These are phyloP conservation scores for Cutaneotrichosporon cavernicola DNA, from an alignment of 1,284 basidiomycete genomes.

Conservation along the genomic window DNA sequence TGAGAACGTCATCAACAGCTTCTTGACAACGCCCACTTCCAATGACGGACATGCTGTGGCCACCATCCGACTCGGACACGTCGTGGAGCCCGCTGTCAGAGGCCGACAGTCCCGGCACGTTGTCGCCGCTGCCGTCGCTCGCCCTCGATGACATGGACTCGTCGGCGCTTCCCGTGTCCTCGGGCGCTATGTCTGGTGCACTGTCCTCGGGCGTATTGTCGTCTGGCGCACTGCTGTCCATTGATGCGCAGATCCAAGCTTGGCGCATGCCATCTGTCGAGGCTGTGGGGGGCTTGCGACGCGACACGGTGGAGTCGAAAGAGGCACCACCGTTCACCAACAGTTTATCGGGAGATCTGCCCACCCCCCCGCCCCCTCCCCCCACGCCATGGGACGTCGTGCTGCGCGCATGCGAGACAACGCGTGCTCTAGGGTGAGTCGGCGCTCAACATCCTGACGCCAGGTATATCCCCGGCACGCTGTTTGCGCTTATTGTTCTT, in stretches of 20 bases:
- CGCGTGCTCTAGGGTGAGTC: background rate
- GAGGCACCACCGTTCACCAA: too few relatives aligned
- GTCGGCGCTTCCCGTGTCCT: background rate
- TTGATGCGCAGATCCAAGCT: background rate
- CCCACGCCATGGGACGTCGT: background rate
- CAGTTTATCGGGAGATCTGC: too few relatives aligned
- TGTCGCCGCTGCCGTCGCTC: background rate
- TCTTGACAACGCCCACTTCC: background rate
- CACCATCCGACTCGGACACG: background rate
- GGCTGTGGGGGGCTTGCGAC: background rate
- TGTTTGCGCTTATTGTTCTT: background rate
- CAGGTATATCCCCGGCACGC: background rate
- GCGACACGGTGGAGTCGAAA: background rate
- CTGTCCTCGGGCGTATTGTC: background rate
- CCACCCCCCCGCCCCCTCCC: background rate
- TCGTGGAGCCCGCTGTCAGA: background rate
- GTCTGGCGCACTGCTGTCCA: background rate
- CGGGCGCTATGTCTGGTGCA: background rate
- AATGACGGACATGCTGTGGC: background rate
- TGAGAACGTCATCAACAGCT: background rate
- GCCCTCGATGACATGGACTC: background rate
- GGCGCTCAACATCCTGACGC: background rate
- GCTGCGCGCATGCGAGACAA: background rate
- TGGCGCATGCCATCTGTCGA: background rate
- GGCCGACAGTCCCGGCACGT: background rate